Evolutionary conservation across 345 rosid genomes (phyloP).

Genomic region (Pistacia vera): DNA sequence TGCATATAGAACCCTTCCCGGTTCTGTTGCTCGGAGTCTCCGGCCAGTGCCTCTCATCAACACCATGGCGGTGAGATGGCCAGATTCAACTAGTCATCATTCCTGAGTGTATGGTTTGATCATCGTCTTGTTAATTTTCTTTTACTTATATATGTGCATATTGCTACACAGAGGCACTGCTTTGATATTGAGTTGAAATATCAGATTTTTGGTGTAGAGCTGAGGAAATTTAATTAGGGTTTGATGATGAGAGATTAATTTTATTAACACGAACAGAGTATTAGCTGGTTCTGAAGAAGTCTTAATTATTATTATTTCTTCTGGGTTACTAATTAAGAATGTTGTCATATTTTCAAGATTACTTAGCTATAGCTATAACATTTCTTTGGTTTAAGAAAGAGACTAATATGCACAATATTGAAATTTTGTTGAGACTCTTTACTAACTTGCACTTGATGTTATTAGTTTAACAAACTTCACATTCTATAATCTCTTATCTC

Average conservation of each 20-base stretch:
- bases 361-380: not conserved
- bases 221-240: slow-evolving; percentile 27
- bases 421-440: not conserved
- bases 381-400: slow-evolving; percentile 14
- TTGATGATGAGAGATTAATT: slow-evolving; percentile 22
- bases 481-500: not conserved
- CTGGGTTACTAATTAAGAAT: slow-evolving; percentile 1
- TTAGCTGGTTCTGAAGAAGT: slow-evolving; percentile 2
- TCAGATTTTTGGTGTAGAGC: slow-evolving; percentile 25
- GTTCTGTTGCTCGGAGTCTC: slow-evolving; percentile 26
- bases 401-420: slow-evolving; percentile 18
- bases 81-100: slow-evolving; percentile 38
- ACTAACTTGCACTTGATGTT: not conserved
- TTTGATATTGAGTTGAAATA: slow-evolving; percentile 19
- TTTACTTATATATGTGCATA: slow-evolving; percentile 20
- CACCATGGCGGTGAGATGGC: slow-evolving; percentile 50
- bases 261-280: not conserved
- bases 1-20: slow-evolving; percentile 52
- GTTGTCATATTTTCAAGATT: slow-evolving; percentile 6
- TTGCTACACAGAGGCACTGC: slow-evolving; percentile 23
- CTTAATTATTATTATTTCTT: not conserved
- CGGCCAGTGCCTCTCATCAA: slow-evolving; percentile 35
- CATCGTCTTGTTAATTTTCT: slow-evolving; percentile 17
- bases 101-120: slow-evolving; percentile 39
- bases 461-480: slow-evolving; percentile 21